Conservation (phyloP, 2,329 filamentous ascomycete species). For the Graphiopsis chlorocephala region DNA sequence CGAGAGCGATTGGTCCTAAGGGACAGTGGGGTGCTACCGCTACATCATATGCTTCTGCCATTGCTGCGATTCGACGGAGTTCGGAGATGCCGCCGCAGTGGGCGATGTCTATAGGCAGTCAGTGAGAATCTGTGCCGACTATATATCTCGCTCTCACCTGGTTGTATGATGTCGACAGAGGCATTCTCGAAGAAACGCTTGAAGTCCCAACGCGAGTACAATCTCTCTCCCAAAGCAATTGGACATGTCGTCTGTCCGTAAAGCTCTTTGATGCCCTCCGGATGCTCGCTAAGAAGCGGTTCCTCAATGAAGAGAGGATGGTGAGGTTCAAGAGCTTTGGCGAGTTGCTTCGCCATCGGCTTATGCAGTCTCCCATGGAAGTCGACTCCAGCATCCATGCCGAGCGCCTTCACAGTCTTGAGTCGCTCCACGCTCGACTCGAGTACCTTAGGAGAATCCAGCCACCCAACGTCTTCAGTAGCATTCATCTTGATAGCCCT, state of each 20-base stretch:
- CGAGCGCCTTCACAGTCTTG: slow-evolving; percentile 63
- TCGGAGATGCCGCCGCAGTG: slow-evolving; percentile 73
- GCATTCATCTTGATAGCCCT: slow-evolving; percentile 73
- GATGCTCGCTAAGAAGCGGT: slow-evolving; percentile 67
- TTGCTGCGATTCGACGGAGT: slow-evolving; percentile 63
- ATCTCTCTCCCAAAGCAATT: slow-evolving; percentile 68
- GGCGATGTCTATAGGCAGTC: slow-evolving; percentile 52
- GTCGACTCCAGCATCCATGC: slow-evolving; percentile 70
- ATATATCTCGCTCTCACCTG: not conserved
- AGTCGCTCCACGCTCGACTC: slow-evolving; percentile 64
- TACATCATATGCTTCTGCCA: slow-evolving; percentile 71
- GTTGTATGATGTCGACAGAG: slow-evolving; percentile 68
- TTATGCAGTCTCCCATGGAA: slow-evolving; percentile 75
- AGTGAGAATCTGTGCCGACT: slow-evolving; percentile 27
- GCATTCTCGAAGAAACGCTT: slow-evolving; percentile 66
- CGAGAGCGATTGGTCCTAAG: slow-evolving; percentile 67
- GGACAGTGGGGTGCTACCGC: slow-evolving; percentile 71
- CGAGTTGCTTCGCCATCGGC: slow-evolving; percentile 74
- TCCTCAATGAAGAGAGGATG: slow-evolving; percentile 71
- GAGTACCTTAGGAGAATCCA: slow-evolving; percentile 66
- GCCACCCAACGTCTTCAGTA: slow-evolving; percentile 70
- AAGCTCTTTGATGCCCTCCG: slow-evolving; percentile 61
- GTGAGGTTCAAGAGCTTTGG: slow-evolving; percentile 62
- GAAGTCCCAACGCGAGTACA: slow-evolving; percentile 70
- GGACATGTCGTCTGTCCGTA: slow-evolving; percentile 56